Conservation (phyloP, 139 green algal species). For the Coccomyxa sp. region DNA sequence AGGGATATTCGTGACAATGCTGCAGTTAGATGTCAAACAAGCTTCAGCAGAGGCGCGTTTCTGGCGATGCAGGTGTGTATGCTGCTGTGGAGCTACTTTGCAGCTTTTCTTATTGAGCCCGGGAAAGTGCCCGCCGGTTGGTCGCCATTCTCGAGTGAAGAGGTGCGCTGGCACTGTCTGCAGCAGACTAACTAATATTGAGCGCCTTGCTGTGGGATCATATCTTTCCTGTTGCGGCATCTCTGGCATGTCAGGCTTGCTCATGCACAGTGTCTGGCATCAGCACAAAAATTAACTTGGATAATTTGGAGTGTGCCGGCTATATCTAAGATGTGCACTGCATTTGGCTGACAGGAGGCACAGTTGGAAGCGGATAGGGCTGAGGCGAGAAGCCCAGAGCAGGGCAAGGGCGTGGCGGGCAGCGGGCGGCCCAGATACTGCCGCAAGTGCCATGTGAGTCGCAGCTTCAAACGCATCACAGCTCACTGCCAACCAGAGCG, state of each 20-base stretch:
- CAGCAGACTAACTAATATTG: neutral
- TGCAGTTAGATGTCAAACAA: neutral
- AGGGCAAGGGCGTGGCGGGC: neutral
- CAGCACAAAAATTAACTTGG: neutral
- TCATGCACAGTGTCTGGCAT: too few species aligned
- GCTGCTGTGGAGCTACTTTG: conserved; percentile 92
- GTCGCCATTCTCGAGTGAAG: conserved; percentile 77
- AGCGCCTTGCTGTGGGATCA: neutral
- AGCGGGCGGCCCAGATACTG: conserved; percentile 36
- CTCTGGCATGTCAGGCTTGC: too few species aligned
- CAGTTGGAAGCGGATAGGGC: conserved; percentile 19
- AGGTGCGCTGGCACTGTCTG: conserved; percentile 29
- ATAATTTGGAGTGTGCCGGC: neutral
- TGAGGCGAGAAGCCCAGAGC: conserved; percentile 12
- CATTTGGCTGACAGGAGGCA: conserved; percentile 14
- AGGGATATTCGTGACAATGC: neutral
- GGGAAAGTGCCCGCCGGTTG: conserved; percentile 82
- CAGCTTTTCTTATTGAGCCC: conserved; percentile 71
- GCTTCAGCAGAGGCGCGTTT: neutral
- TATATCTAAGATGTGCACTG: neutral
- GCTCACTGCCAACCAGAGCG: neutral
- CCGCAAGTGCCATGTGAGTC: conserved; percentile 39
- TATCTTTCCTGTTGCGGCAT: too few species aligned
- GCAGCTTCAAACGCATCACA: neutral
- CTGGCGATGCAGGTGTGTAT: conserved; percentile 48